A percentile compares a stretch with the other conserved stretches of the same genome.
Evolutionary conservation across 495 filamentous ascomycete species (phyloP).

Genomic region (Cladorrhinum samala): DNA sequence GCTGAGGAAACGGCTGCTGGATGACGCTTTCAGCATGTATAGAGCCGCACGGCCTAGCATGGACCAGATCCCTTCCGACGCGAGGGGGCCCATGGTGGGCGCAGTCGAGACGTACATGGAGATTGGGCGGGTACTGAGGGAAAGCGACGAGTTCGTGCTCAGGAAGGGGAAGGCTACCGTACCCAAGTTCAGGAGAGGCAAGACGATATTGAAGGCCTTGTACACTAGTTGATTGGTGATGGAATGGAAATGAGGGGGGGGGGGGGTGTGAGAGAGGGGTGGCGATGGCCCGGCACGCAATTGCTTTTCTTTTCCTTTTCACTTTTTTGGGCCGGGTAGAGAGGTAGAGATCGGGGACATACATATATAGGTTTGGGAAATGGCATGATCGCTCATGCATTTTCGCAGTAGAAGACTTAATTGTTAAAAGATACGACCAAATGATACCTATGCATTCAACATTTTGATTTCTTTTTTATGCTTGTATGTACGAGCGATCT

Average conservation of each 20-base stretch:
- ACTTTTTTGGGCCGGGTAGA: too few species aligned
- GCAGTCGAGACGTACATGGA: slow-evolving; percentile 71
- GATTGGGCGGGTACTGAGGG: slow-evolving; percentile 54
- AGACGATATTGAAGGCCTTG: slow-evolving; percentile 50
- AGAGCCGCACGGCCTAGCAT: slow-evolving; percentile 43
- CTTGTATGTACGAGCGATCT: too few species aligned
- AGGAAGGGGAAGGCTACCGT: slow-evolving; percentile 53
- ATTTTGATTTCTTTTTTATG: too few species aligned
- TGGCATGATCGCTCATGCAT: not conserved
- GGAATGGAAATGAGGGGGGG: not conserved
- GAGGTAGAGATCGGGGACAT: too few species aligned
- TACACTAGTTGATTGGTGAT: slow-evolving; percentile 1
- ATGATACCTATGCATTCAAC: too few species aligned
- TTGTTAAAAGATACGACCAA: too few species aligned
- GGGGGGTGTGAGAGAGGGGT: not conserved
- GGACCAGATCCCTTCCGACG: slow-evolving; percentile 48
- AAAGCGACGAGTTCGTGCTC: slow-evolving; percentile 27
- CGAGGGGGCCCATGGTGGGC: slow-evolving; percentile 54
- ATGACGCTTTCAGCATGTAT: slow-evolving; percentile 51
- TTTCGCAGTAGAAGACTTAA: too few species aligned
- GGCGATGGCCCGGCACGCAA: not conserved
- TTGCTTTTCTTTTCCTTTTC: not conserved
- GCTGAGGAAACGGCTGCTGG: slow-evolving; percentile 47
- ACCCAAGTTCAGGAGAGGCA: slow-evolving; percentile 45
- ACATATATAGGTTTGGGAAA: not conserved